These are phyloP conservation scores for Alternaria angustiovoidea DNA, from an alignment of 2,329 filamentous ascomycete species.

Conservation along the genomic window DNA sequence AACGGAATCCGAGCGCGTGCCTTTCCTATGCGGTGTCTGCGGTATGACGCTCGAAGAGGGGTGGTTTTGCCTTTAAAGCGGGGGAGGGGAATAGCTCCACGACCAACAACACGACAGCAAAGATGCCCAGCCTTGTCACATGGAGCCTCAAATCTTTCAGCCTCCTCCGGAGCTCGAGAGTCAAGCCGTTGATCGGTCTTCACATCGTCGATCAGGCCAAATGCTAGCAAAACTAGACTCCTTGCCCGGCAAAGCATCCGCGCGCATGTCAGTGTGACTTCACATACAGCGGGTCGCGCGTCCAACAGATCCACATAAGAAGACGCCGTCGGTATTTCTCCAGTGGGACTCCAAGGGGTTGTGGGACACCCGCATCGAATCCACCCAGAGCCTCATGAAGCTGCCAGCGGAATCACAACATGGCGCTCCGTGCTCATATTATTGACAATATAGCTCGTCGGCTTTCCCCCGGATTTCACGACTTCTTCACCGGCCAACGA, in stretches of 20 bases:
- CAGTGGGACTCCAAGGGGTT: conserved; percentile 16
- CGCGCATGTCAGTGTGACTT: conserved; percentile 34
- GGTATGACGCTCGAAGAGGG: conserved; percentile 36
- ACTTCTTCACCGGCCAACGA: background rate
- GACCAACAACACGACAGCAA: conserved; percentile 20
- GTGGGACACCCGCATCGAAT: conserved; percentile 17
- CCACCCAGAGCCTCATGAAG: conserved; percentile 19
- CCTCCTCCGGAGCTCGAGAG: conserved; percentile 29
- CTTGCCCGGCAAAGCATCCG: conserved; percentile 23
- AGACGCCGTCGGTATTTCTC: conserved; percentile 13
- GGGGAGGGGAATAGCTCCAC: conserved; percentile 29
- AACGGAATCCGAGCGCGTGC: conserved; percentile 29
- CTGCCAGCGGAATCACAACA: conserved; percentile 5
- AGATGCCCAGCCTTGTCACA: conserved; percentile 31
- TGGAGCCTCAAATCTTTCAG: conserved; percentile 35
- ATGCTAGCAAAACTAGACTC: conserved; percentile 19
- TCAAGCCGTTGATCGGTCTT: conserved; percentile 23
- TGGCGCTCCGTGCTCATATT: conserved; percentile 5
- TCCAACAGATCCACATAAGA: conserved; percentile 24
- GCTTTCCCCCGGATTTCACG: background rate
- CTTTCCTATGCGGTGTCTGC: conserved; percentile 25
- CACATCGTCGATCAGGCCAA: conserved; percentile 24
- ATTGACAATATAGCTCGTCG: background rate
- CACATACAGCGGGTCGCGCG: conserved; percentile 34
- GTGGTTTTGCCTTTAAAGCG: conserved; percentile 36